Base-by-base conservation (phyloP, 768 basidiomycete species). In the Lentinula detonsa region DNA sequence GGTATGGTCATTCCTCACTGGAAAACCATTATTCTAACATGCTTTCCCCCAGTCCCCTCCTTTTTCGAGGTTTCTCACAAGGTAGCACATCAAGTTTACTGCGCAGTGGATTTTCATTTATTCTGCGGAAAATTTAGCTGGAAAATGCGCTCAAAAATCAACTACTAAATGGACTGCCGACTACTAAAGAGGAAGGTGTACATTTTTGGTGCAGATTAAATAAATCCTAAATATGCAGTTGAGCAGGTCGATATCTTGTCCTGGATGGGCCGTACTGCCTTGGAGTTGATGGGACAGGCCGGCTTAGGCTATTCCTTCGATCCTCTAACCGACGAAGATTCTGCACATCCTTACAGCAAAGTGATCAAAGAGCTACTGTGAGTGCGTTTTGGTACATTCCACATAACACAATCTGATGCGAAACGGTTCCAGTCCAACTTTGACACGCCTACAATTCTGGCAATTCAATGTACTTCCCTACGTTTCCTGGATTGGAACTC, bases 401-500 rank as follows among this genome's bases (percentile, higher is more conserved):
- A 15, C 18, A 57, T 28, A 5, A 42, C n/a, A 39, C 37, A 39
- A 5, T 57, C 5, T 57, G 7, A 23, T 18, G 18, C 28, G 21
- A 18, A 13, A 35, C 8, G 23, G 13, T 23, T 49, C 11, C 34
- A 59, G 58, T 4, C 46, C 58, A 2, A 40, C 49, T 35, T 15
- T 49, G 46, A 23, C 13, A 28, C 45, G 58, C 13, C 8, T 59
- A 5, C 21, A 23, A 21, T 59, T 59, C 28, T 40, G 35, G 45
- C 48, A 16, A 5, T 37, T 33, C 18, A 70, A 57, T 58, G 70
- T 16, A 70, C 71, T 1, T 16, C 58, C 58, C 21, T 51, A 63
- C 18, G 42, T 71, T 2, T 65, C 66, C 11, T 64, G 65, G 40
- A 59, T 75, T 7, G 52, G 69, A 5, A 64, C 73, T 8, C 45